Percentiles rank a stretch among this genome's conserved stretches.
These are phyloP conservation scores for Lipomyces spencermartinsiae DNA, from an alignment of 805 yeast genomes.

Conservation along the genomic window DNA sequence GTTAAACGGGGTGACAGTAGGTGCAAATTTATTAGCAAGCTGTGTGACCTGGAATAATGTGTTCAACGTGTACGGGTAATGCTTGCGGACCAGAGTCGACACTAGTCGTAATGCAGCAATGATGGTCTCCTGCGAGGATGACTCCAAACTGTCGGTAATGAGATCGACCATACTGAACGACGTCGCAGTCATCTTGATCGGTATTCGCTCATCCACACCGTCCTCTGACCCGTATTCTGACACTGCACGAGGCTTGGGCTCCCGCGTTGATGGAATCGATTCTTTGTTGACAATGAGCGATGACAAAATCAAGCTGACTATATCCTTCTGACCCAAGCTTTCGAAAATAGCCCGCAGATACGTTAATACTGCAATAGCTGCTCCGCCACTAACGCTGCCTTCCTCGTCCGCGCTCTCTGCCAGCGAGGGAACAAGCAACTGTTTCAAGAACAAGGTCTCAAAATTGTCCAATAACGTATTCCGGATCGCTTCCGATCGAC, in stretches of 20 bases:
- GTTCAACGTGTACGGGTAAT: conserved; percentile 41
- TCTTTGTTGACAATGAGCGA: conserved; percentile 6
- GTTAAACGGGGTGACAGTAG: conserved; percentile 28
- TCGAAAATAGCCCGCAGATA: conserved; percentile 41
- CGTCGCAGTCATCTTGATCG: conserved; percentile 1
- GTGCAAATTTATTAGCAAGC: conserved; percentile 24
- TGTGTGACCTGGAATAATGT: conserved; percentile 26
- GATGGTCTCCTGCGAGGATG: conserved; percentile 31
- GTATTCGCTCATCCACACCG: conserved; percentile 1
- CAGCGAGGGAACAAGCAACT: conserved; percentile 43
- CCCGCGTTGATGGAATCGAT: background rate
- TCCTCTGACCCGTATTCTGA: background rate
- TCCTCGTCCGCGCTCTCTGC: conserved; percentile 37
- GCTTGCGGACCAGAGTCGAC: conserved; percentile 39
- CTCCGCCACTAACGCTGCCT: conserved; percentile 27
- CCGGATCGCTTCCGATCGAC: conserved; percentile 32
- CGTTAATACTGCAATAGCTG: conserved; percentile 40
- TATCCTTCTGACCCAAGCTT: conserved; percentile 20
- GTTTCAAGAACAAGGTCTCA: conserved; percentile 41
- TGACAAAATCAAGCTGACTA: conserved; percentile 17
- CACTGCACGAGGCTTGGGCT: background rate
- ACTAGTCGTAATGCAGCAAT: conserved; percentile 39
- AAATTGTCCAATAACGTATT: conserved; percentile 39
- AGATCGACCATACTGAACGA: conserved; percentile 34
- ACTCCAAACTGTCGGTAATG: conserved; percentile 35